These are phyloP conservation scores for Boletellus sp. DNA, from an alignment of 768 basidiomycete species.

Conservation along the genomic window DNA sequence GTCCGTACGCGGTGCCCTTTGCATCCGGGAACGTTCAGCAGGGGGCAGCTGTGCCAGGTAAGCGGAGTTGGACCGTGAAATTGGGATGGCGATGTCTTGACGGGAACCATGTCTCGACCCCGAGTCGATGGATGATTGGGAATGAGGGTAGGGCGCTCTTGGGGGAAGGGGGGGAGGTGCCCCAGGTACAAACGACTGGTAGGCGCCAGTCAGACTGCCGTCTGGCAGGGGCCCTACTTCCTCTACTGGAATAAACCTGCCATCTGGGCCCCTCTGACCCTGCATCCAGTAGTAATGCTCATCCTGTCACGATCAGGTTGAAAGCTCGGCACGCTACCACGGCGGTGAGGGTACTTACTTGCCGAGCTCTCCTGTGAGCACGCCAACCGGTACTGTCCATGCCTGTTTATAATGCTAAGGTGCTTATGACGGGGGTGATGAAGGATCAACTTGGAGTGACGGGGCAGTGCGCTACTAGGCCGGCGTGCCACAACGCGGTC, in stretches of 20 bases:
- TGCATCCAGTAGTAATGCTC: conserved; percentile 21
- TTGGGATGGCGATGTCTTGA: conserved; percentile 2
- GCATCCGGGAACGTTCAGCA: conserved; percentile 59
- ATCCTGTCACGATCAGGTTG: conserved; percentile 27
- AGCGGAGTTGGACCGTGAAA: conserved; percentile 15
- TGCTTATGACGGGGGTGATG: background rate
- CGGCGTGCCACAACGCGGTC: too few species aligned
- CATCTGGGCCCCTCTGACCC: conserved; percentile 44
- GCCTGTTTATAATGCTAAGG: background rate
- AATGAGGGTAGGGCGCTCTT: conserved; percentile 22
- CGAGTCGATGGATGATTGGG: conserved; percentile 17
- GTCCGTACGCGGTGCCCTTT: conserved; percentile 63
- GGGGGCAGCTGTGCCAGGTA: conserved; percentile 52
- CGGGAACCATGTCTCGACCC: conserved; percentile 28
- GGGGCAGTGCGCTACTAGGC: background rate
- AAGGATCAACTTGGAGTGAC: too few species aligned
- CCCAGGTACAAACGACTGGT: conserved; percentile 35
- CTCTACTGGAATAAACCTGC: conserved; percentile 51
- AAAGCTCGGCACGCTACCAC: background rate
- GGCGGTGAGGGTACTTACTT: conserved; percentile 34
- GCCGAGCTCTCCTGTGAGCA: conserved; percentile 58
- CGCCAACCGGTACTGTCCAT: conserved; percentile 84
- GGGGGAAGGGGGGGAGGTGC: conserved; percentile 43
- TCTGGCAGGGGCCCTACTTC: conserved; percentile 61
- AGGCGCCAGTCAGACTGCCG: conserved; percentile 52